Evolutionary conservation across 1,284 basidiomycete genomes (phyloP), one percentile per base, ranked within the genome.

Genomic region (Tylopilus sp.): DNA sequence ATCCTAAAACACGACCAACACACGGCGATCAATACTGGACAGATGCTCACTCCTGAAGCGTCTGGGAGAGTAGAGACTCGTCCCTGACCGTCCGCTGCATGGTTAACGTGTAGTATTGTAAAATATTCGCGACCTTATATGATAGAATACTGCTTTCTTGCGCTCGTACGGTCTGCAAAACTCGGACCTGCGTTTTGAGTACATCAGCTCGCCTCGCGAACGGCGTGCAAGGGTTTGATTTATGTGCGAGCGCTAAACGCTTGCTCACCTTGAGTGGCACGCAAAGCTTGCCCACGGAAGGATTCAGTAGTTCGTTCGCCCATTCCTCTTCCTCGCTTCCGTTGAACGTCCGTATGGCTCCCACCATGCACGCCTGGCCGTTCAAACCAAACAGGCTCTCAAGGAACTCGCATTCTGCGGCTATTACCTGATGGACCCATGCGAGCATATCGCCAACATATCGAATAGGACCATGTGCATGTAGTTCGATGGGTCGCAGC

Each of bases 361-460:
- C 92, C 40, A 94, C 85, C 82, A 94, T 87, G 43, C 86, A 73
- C 0, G 30, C 30, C 20, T 48, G 57, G 4, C 54, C 53, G 48
- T 77, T 80, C 45, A 91, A 65, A 8, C 81, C 85, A 59, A 96
- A 95, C 33, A 96, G 69, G 28, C 81, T 76, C 62, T 95, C 92
- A 18, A 97, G 75, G 61, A 94, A 92, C 70, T 99, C 95, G 45
- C 88, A 85, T 68, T 99, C 95, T 4, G 86, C 88, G 0, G 95
- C 95, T 52, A 96, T 93, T 0, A 88, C 81, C 54, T 99, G 96
- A 70, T 99, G 95, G 1, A 98, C 85, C 95, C 95, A 99, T 0
- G 94, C 95, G 4, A 99, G 82, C 91, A 99, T 98, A 67, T 98
- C 95, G 17, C 95, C 94, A 12, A 96, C 85, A 66, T 99, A 99